Evolutionary conservation across 148 eudicot species (phyloP).

Genomic region (Dysphania ambrosioides): DNA sequence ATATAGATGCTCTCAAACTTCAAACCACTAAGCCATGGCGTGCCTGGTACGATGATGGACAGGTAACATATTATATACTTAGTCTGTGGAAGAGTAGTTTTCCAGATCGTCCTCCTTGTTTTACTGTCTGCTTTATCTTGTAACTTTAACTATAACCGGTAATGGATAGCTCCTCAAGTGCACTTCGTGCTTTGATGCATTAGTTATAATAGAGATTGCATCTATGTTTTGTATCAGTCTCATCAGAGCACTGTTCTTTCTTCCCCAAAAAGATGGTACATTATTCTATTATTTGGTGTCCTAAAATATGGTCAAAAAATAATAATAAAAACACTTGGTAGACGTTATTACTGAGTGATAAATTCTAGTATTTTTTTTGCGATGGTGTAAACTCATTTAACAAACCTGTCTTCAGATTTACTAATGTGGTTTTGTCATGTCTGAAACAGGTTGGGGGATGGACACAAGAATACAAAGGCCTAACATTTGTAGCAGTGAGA

Average conservation of each 20-base stretch:
- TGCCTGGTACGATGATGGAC: conserved; percentile 90
- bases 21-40: conserved; percentile 69
- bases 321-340: too few relatives aligned
- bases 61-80: conserved; percentile 42
- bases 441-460: conserved; percentile 84
- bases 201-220: not conserved
- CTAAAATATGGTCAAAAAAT: too few relatives aligned
- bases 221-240: not conserved
- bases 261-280: not conserved
- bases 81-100: not conserved
- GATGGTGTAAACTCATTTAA: too few relatives aligned
- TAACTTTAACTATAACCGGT: not conserved
- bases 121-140: not conserved
- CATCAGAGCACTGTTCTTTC: not conserved
- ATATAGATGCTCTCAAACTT: conserved; percentile 70
- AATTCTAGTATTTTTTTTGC: too few relatives aligned
- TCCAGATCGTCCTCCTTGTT: not conserved
- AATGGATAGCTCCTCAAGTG: not conserved
- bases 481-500: conserved; percentile 83
- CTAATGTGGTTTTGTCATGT: not conserved
- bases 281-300: not conserved
- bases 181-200: not conserved
- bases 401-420: too few relatives aligned
- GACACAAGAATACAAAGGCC: conserved; percentile 82
- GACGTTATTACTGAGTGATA: too few relatives aligned